Percentiles rank a stretch among this genome's conserved stretches.
Evolutionary conservation across 805 yeast genomes (phyloP).

Genomic region (Yamadazyma phyllophila): DNA sequence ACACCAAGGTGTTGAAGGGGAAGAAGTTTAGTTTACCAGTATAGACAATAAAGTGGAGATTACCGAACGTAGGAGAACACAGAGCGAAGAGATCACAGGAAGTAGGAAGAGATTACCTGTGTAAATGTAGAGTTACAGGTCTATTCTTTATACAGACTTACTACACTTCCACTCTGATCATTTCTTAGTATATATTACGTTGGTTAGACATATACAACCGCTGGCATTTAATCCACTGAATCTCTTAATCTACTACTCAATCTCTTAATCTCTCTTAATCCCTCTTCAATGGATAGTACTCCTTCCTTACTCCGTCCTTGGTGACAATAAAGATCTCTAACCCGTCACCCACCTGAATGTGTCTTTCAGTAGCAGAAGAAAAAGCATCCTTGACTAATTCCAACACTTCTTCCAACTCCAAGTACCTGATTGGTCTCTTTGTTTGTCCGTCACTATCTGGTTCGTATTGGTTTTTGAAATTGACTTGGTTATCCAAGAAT

Average conservation of each 20-base stretch:
- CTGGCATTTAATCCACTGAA: too few species aligned
- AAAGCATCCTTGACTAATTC: conserved; percentile 91
- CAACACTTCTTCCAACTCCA: conserved; percentile 81
- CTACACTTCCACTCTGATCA: neutral
- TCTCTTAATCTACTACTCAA: too few species aligned
- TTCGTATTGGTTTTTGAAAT: conserved; percentile 87
- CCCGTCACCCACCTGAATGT: conserved; percentile 97
- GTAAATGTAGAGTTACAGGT: too few species aligned
- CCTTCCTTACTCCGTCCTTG: conserved; percentile 86
- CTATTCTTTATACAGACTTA: neutral
- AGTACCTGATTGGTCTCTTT: conserved; percentile 58
- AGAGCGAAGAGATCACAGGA: too few species aligned
- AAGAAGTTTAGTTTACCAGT: conserved; percentile 72
- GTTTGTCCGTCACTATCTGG: conserved; percentile 72
- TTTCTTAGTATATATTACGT: neutral
- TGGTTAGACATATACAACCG: neutral
- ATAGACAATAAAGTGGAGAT: conserved; percentile 17
- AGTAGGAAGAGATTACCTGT: too few species aligned
- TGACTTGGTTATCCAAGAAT: conserved; percentile 94
- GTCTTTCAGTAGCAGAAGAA: conserved; percentile 95
- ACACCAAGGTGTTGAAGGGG: conserved; percentile 73
- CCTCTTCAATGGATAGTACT: conserved; percentile 81
- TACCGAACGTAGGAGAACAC: too few species aligned
- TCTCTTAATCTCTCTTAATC: too few species aligned
- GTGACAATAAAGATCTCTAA: conserved; percentile 88